Evolutionary conservation across 225 moss, liverwort and hornwort species (phyloP), one percentile per base, ranked within the genome.

Genomic region (Lunularia cruciata): DNA sequence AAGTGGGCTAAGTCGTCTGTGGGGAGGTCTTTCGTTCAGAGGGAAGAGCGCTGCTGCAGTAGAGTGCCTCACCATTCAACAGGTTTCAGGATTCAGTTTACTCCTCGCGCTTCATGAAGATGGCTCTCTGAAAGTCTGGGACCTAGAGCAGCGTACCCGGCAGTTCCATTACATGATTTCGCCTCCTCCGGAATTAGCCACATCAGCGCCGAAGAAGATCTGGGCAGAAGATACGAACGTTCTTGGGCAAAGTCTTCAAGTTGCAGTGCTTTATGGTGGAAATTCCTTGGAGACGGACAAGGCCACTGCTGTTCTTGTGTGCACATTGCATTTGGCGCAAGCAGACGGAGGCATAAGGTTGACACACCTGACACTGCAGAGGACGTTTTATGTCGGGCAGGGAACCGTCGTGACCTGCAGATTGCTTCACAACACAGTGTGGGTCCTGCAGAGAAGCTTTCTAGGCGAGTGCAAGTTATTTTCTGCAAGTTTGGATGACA

Each of bases 1-100:
- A 67, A 82, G 89, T 69, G 89, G 89, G 57, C 81, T 98, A n/a
- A 91, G 93, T 79, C 90, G 93, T 61, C 81, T 93, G 61, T 93
- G 89, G 92, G 90, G 93, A 23, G 67, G 67, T 22, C 79, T 92
- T 30, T 90, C 89, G 40, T 86, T 90, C 54, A 89, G 93, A 77
- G 89, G 93, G 34, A 98, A 88, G 75, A 74, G 78, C 76, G 82
- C 86, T 34, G 83, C 87, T 34, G 78, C 86, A 33, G 85, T 93
- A 23, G 83, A 59, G 73, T 86, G 89, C 79, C 84, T 98, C 48
- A 73, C 70, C 19, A 71, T 79, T 15, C 85, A 86, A 60, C 64
- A 72, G 51, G 53, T 93, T 54, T 85, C 79, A 70, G 88, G 86
- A 37, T 83, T 75, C 48, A 79, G 77, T 66, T 69, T 86, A 39